Base-by-base conservation (phyloP, 441 rosid species). In the Lepidium campestre region DNA sequence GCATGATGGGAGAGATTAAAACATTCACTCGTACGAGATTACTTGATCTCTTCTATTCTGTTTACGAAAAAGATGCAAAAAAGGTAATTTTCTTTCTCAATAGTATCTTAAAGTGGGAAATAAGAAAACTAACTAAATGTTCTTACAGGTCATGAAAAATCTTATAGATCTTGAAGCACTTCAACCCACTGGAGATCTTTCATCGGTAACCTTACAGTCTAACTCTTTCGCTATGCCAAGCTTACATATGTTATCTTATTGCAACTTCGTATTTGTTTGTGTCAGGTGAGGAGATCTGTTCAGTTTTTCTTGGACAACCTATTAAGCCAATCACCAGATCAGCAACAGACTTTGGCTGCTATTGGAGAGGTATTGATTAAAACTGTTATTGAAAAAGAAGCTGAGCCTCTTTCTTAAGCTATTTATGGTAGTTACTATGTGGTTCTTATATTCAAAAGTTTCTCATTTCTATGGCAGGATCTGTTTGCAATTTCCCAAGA, bases 1-100 rank as follows among this genome's bases (percentile, higher is more conserved):
- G 99, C 25, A 89, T 93, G 99, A 93, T 93, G 97, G 99, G 99
- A 75, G 97, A 93, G 73, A 89, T 93, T 60, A 90, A 93, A 77
- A 78, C 90, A 25, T 90, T 88, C 71, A 93, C 98, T 35, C 91
- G 97, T 18, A 84, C 70, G 67, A 90, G 91, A 68, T 62, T 93
- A 75, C 90, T 93, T 49, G 90, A 85, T 70, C 97, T 90, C 72
- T 93, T 93, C 82, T 90, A 88, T 77, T 79, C 96, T 37, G 79
- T 90, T 19, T 93, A 93, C 52, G 98, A 90, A 80, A 90, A 89
- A 82, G 96, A 93, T 80, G 96, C 96, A 2, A 89, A 81, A 78
- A 90, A 89, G 96, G 97, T 87, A 13, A 13, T n/a, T 13, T 15
- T 25, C 34, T 32, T 34, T 45, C 57, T 35, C 60, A 46, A 29